Base-by-base conservation (phyloP, 345 rosid species). In the Conringia planisiliqua region DNA sequence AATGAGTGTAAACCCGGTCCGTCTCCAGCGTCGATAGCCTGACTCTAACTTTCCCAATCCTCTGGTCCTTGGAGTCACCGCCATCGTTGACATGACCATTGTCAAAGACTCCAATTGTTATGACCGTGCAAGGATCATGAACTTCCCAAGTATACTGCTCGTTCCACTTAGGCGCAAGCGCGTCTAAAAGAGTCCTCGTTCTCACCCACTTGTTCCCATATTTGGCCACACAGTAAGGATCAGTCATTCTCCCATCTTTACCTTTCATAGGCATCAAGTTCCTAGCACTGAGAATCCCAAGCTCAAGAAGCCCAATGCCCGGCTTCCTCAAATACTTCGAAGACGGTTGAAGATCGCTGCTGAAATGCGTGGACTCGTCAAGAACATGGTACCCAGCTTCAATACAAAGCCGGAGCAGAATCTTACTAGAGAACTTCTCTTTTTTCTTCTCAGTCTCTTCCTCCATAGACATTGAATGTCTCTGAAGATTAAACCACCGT, bases 121-220 rank as follows among this genome's bases (percentile, higher is more conserved):
- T 82, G 20, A 92, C 97, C 0, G 99, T 96, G 68, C 98, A 92
- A 0, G 98, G 93, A 80, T 96, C 99, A 57, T 75, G 83, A 33
- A 92, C 98, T 65, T 96, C 99, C 98, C 99, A 96, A 9, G 97
- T 96, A 64, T 92, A 96, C 62, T 87, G 96, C 87, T 92, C 99
- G 35, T 96, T 88, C 99, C 99, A 96, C 73, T 80, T 78, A 26
- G 99, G 98, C 5, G 70, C 62, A 79, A 90, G 79, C 2, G 91
- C 89, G 66, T 92, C 91, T 3, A 96, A 87, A 39, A 96, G 87
- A 5, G 98, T 96, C 66, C 99, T 86, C 7, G 98, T 96, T 10
- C 99, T 85, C 66, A 90, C 81, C 99, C 99, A 96, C 76, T 96
- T 96, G 85, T 86, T 92, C 40, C 99, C 99, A 40, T 96, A 92